Conservation (phyloP, 2,329 filamentous ascomycete genomes). For the Diaporthe destruens region DNA sequence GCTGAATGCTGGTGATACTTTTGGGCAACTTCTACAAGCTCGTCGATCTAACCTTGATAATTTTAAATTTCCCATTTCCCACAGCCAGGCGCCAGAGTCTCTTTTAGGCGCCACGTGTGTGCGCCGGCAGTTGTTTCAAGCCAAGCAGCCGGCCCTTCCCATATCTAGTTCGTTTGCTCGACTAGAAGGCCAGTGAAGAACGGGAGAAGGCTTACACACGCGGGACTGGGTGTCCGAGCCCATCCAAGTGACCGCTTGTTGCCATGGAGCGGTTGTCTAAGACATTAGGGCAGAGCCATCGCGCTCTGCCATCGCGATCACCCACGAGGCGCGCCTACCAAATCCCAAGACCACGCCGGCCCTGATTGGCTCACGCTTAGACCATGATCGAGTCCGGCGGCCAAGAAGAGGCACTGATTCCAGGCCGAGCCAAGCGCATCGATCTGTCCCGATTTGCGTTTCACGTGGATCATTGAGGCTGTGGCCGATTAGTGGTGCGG, state of each 20-base stretch:
- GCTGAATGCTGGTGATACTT: neutral
- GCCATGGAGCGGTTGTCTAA: conserved; percentile 1
- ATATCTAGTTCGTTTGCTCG: neutral
- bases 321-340: neutral
- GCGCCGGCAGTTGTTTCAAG: neutral
- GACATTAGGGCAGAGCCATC: conserved; percentile 3
- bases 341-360: neutral
- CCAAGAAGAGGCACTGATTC: neutral
- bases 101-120: neutral
- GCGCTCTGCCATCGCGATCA: neutral
- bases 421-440: neutral
- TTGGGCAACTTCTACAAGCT: neutral
- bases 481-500: neutral
- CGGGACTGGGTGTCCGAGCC: neutral
- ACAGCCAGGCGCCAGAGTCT: neutral
- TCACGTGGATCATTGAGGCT: neutral
- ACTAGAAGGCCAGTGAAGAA: neutral
- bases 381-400: neutral
- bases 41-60: neutral
- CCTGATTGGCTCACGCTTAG: neutral
- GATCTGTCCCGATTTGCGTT: neutral
- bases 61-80: neutral
- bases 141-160: neutral
- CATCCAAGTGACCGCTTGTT: conserved; percentile 7
- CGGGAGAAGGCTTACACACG: neutral